Evolutionary conservation across 257 asterid genomes (phyloP).

Genomic region (Ophiorrhiza pumila): DNA sequence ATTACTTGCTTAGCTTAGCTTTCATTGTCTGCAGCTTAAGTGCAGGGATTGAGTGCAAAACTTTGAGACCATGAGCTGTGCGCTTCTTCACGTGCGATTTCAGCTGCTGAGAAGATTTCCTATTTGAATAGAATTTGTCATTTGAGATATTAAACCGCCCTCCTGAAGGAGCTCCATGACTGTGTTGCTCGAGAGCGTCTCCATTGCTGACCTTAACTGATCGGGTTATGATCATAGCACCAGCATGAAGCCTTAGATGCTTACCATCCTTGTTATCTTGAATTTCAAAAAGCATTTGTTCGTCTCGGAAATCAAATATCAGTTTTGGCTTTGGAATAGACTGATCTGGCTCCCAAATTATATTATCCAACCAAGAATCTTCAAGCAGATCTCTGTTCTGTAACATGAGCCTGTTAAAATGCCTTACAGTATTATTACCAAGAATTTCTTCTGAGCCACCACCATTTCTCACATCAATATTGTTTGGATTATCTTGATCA

Average conservation of each 20-base stretch:
- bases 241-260: constrained; percentile 77
- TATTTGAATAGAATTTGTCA: constrained; percentile 84
- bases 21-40: constrained; percentile 95
- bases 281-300: constrained; percentile 96
- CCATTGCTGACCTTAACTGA: constrained; percentile 47
- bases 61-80: constrained; percentile 82
- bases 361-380: constrained; percentile 84
- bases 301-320: constrained; percentile 90
- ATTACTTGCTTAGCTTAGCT: constrained; percentile 96
- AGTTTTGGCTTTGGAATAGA: constrained; percentile 65
- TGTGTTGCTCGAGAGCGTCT: constrained; percentile 61
- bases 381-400: constrained; percentile 73
- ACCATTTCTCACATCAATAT: constrained; percentile 40
- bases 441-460: constrained; percentile 37
- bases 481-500: constrained; percentile 33
- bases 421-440: constrained; percentile 51
- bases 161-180: constrained; percentile 56
- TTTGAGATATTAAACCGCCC: constrained; percentile 89
- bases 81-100: constrained; percentile 94
- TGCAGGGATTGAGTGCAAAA: constrained; percentile 93
- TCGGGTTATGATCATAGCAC: constrained; percentile 85
- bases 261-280: constrained; percentile 57
- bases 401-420: constrained; percentile 64
- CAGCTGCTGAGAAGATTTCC: constrained; percentile 91
- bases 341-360: constrained; percentile 82